A percentile compares a stretch with the other conserved stretches of the same genome.
Evolutionary conservation across 108 stramenopile species (phyloP).

Genomic region (Skeletonema menzelii): DNA sequence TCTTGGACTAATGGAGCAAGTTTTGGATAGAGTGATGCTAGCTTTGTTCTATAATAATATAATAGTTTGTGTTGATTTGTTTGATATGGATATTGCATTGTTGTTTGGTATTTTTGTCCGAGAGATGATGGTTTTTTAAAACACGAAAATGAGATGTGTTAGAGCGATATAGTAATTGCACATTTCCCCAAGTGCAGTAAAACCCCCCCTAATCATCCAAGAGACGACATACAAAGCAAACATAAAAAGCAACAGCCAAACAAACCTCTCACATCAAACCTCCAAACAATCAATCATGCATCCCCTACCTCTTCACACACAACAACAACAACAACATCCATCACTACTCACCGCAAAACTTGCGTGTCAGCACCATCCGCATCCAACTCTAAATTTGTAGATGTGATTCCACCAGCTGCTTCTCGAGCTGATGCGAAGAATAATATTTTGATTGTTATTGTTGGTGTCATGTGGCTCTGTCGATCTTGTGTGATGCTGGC

Average conservation of each 20-base stretch:
- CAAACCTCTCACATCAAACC: neutral
- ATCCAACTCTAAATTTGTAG: constrained; percentile 39
- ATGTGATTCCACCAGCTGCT: constrained; percentile 67
- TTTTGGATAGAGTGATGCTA: constrained; percentile 67
- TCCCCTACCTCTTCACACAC: too few relatives aligned
- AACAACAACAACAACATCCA: too few relatives aligned
- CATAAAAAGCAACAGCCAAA: neutral
- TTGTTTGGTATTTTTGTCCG: neutral
- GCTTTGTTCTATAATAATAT: constrained; percentile 37
- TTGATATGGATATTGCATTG: neutral
- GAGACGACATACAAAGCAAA: neutral
- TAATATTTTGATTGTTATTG: constrained; percentile 53
- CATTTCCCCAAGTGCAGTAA: too few relatives aligned
- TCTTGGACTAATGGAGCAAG: constrained; percentile 67
- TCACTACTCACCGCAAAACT: constrained; percentile 38
- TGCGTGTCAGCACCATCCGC: constrained; percentile 46
- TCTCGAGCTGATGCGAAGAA: constrained; percentile 90
- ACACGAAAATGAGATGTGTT: too few relatives aligned
- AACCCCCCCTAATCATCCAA: too few relatives aligned
- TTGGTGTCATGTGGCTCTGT: too few relatives aligned
- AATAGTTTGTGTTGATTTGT: neutral
- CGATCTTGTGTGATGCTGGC: too few relatives aligned
- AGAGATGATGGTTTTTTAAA: neutral
- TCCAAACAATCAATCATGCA: neutral
- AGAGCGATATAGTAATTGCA: neutral